Evolutionary conservation across 768 basidiomycete genomes (phyloP).

Genomic region (Hortiboletus campestris): DNA sequence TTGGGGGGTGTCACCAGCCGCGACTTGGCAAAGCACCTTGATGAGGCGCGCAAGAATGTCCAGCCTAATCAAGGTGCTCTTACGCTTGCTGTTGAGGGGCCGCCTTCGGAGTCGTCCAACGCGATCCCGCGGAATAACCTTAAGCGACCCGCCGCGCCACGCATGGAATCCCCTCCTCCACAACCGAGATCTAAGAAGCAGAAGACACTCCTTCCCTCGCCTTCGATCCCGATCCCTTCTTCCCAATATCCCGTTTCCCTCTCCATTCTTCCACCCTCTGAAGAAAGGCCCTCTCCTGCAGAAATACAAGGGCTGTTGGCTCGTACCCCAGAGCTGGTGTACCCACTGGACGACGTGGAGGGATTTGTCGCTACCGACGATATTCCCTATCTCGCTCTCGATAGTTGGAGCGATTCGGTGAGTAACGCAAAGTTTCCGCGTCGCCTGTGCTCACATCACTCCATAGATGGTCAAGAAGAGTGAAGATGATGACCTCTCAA

Average conservation of each 20-base stretch:
- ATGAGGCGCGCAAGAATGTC: slow-evolving; percentile 1
- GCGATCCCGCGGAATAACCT: not conserved
- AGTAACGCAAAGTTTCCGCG: not conserved
- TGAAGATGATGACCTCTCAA: not conserved
- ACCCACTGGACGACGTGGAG: slow-evolving; percentile 3
- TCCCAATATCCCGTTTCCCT: not conserved
- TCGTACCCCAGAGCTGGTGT: slow-evolving; percentile 21
- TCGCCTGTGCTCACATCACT: slow-evolving; percentile 7
- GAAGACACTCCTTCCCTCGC: not conserved
- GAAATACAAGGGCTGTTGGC: not conserved
- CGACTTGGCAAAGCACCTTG: slow-evolving; percentile 26
- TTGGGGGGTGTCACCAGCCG: slow-evolving; percentile 34
- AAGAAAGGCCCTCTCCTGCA: slow-evolving; percentile 1
- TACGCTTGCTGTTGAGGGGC: not conserved
- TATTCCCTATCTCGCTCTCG: slow-evolving; percentile 36
- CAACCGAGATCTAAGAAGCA: slow-evolving; percentile 10
- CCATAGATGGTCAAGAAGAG: slow-evolving; percentile 7
- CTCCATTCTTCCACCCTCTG: not conserved
- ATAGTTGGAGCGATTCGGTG: slow-evolving; percentile 19
- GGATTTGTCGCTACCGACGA: slow-evolving; percentile 36
- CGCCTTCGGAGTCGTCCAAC: not conserved
- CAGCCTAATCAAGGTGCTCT: not conserved
- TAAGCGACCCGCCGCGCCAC: slow-evolving; percentile 9
- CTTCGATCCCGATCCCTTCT: not conserved
- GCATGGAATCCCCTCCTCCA: slow-evolving; percentile 1